Evolutionary conservation across 495 filamentous ascomycete genomes (phyloP), one percentile per base, ranked within the genome.

Genomic region (Cairneyella variabilis): DNA sequence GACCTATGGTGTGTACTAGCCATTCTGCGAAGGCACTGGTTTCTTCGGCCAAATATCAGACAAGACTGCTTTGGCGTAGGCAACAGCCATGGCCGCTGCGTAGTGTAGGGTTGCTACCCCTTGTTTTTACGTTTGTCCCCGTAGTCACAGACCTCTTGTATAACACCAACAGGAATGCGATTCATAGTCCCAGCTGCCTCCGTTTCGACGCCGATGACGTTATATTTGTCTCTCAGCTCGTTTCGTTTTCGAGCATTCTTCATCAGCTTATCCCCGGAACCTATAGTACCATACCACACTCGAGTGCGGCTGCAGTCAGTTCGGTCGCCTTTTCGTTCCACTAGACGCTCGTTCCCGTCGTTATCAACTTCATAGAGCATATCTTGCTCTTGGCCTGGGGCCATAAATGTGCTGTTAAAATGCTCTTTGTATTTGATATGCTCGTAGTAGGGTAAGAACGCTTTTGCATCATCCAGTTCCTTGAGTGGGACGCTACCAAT

Each of bases 101-200:
- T 67, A n/a, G n/a, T n/a, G n/a, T n/a, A 72, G 11, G 21, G 20
- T 51, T 76, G 69, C 71, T 70, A 76, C 17, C 22, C 46, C 30
- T 72, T 67, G 55, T 68, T 68, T 54, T 74, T 75, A 52, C 69
- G 63, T 28, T 48, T 43, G 41, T 74, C 69, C n/a, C 45, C 65
- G 56, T 76, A 75, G 53, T 75, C 66, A 50, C 65, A 75, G 12
- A 68, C 64, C 1, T 69, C 73, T 17, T 68, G 65, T 26, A 76
- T 67, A 3, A 71, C 65, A 6, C 39, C 18, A 25, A 23, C 22
- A n/a, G 44, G 53, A 17, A 52, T 18, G 3, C 11, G 17, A 28
- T 51, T 20, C 46, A 55, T 55, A 12, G 51, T 30, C 38, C 53
- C 53, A 7, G 41, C 41, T 34, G 56, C 56, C 36, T 53, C 56